phyloP scores from a whole-genome alignment of 345 rosid species.

The Luvunga scandens region DNA sequence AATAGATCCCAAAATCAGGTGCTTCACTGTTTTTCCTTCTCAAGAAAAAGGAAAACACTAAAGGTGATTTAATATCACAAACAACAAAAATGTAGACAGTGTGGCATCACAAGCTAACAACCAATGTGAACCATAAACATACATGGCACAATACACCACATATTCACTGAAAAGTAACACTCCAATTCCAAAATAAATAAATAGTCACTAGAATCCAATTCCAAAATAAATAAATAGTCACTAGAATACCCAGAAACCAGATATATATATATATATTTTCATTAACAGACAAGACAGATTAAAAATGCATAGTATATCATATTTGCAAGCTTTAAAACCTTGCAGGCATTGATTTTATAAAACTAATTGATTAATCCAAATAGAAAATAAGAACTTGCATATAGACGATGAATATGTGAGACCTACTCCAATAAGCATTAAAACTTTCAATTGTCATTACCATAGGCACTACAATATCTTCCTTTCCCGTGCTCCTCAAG shows the following conservation, averaged over 20 bases:
- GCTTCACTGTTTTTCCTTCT: not conserved
- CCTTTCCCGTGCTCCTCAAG: conserved; percentile 88
- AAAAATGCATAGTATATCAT: not conserved
- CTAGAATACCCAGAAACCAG: not conserved
- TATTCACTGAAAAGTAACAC: not conserved
- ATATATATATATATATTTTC: not conserved
- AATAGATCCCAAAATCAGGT: not conserved
- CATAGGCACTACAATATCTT: conserved; percentile 95
- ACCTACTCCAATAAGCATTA: not conserved
- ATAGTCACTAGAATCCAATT: not conserved
- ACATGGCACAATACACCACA: not conserved
- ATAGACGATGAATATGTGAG: not conserved
- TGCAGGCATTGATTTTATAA: not conserved
- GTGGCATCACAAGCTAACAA: not conserved
- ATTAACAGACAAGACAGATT: not conserved
- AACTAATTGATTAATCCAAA: not conserved
- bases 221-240: not conserved
- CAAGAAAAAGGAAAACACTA: not conserved
- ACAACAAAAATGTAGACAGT: not conserved
- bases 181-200: not conserved
- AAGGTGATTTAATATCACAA: not conserved
- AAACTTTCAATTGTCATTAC: conserved; percentile 38
- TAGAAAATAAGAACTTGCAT: not conserved
- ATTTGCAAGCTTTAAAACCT: not conserved
- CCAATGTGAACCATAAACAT: not conserved